Conservation (phyloP, 768 basidiomycete genomes). For the Kwoniella mangroviensis region DNA sequence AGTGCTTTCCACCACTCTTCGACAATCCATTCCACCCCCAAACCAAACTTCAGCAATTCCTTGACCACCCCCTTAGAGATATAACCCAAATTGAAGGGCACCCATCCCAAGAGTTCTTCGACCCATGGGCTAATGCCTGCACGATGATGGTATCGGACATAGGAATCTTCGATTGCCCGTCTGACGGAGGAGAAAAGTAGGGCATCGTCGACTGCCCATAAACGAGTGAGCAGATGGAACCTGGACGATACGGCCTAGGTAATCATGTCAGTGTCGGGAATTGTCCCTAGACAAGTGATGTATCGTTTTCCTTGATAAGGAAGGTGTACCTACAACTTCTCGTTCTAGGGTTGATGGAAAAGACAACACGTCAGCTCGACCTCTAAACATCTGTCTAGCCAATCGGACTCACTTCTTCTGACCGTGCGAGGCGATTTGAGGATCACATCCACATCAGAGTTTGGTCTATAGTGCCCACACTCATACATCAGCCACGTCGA, state of each 20-base stretch:
- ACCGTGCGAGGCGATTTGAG: neutral
- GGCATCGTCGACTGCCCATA: conserved; percentile 51
- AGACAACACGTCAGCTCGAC: neutral
- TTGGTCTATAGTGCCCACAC: neutral
- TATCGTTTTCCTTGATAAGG: neutral
- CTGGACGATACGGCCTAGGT: neutral
- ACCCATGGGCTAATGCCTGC: conserved; percentile 39
- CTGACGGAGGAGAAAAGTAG: conserved; percentile 45
- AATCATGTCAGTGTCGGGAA: neutral
- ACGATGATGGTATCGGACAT: conserved; percentile 38
- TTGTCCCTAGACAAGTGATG: neutral
- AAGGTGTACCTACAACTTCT: neutral
- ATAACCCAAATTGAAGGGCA: conserved; percentile 25
- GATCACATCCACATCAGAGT: neutral
- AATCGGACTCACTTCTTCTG: neutral
- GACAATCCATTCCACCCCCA: conserved; percentile 5
- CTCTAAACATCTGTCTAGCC: neutral
- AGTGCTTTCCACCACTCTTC: conserved; percentile 1
- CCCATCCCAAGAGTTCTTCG: conserved; percentile 20
- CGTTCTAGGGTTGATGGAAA: neutral
- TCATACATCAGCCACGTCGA: neutral
- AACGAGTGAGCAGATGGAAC: neutral
- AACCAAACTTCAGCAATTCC: conserved; percentile 32
- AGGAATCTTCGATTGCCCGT: conserved; percentile 45
- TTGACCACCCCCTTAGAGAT: conserved; percentile 23